Evolutionary conservation across 2,329 filamentous ascomycete species (phyloP).

Genomic region (Penicillium sp.): DNA sequence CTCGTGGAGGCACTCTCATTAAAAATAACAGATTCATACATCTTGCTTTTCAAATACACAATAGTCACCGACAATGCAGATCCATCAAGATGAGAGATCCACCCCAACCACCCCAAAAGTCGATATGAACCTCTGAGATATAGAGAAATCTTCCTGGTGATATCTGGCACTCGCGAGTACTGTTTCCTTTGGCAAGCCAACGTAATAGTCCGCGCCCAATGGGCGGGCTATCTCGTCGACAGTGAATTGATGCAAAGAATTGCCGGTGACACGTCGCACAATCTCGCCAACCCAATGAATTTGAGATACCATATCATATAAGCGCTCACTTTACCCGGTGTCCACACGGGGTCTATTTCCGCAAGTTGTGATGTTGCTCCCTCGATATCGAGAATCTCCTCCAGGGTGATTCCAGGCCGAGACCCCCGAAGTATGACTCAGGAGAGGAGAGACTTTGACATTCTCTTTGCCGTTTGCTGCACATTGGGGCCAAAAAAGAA

Average conservation of each 20-base stretch:
- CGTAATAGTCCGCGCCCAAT: slow-evolving; percentile 51
- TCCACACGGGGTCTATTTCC: slow-evolving; percentile 46
- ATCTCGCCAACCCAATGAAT: slow-evolving; percentile 52
- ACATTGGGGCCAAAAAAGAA: too few species aligned
- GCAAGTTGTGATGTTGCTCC: slow-evolving; percentile 38
- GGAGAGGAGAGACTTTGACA: slow-evolving; percentile 32
- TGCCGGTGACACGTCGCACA: slow-evolving; percentile 47
- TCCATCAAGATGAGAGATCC: slow-evolving; percentile 53
- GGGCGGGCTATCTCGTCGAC: slow-evolving; percentile 49
- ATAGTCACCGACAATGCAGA: slow-evolving; percentile 48
- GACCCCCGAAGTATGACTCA: slow-evolving; percentile 28
- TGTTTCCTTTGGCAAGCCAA: slow-evolving; percentile 50
- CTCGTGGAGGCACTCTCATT: slow-evolving; percentile 28
- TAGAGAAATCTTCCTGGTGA: slow-evolving; percentile 35
- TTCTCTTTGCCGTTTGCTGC: slow-evolving; percentile 36
- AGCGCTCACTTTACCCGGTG: slow-evolving; percentile 44
- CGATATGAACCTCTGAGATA: slow-evolving; percentile 39
- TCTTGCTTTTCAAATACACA: slow-evolving; percentile 53
- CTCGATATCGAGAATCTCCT: slow-evolving; percentile 40
- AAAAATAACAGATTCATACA: slow-evolving; percentile 40
- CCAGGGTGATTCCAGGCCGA: slow-evolving; percentile 28
- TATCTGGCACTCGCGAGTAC: slow-evolving; percentile 45
- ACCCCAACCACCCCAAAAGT: slow-evolving; percentile 54
- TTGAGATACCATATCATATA: slow-evolving; percentile 48
- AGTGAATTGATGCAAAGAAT: slow-evolving; percentile 50